Conservation (phyloP, 192 early-diverging fungal species). For the Podila epigama region DNA sequence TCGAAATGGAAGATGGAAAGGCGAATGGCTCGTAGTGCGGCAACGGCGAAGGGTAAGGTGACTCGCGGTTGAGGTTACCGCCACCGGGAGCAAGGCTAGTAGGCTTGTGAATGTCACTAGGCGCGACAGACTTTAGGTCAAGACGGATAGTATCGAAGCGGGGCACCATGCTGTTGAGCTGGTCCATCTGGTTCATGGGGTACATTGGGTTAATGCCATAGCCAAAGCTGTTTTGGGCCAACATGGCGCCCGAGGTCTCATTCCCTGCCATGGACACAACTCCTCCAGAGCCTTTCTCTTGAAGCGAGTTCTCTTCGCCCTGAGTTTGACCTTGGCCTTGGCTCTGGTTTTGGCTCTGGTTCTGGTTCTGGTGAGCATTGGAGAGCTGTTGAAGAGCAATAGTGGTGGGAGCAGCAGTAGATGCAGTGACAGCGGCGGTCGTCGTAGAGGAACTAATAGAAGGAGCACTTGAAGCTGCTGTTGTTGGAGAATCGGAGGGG, state of each 20-base stretch:
- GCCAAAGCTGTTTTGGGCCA: constrained; percentile 1
- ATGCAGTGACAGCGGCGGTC: too few relatives aligned
- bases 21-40: constrained; percentile 10
- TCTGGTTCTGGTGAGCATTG: neutral
- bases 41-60: constrained; percentile 13
- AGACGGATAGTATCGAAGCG: constrained; percentile 17
- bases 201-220: constrained; percentile 15
- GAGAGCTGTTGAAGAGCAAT: neutral
- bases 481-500: too few relatives aligned
- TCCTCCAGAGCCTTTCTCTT: neutral
- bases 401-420: neutral
- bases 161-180: constrained; percentile 12
- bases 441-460: too few relatives aligned
- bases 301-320: constrained; percentile 2
- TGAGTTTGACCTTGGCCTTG: too few relatives aligned
- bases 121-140: constrained; percentile 22
- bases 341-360: too few relatives aligned
- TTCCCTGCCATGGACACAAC: neutral
- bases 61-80: constrained; percentile 3
- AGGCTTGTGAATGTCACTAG: constrained; percentile 14
- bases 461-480: too few relatives aligned
- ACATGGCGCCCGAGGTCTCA: constrained; percentile 7
- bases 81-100: neutral
- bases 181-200: constrained; percentile 8
- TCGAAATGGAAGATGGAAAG: constrained; percentile 8